These are phyloP conservation scores for Fusarium temperatum DNA, from an alignment of 2,329 filamentous ascomycete species.

Conservation along the genomic window DNA sequence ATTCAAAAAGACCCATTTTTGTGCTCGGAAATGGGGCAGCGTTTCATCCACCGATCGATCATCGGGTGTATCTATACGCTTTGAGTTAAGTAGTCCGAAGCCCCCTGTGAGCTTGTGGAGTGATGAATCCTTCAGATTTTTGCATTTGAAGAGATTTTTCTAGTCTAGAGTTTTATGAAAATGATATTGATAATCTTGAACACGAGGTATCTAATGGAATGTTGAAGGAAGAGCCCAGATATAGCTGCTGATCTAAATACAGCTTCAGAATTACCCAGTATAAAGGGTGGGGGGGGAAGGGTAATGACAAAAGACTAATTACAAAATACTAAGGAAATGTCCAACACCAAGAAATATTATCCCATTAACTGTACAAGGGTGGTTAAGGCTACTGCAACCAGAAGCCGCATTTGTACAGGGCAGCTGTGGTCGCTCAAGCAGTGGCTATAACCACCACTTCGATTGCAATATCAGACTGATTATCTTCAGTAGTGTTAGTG, in stretches of 20 bases:
- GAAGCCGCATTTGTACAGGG: background rate
- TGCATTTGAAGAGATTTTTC: background rate
- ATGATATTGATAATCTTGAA: rapidly evolving
- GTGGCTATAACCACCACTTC: background rate
- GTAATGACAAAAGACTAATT: background rate
- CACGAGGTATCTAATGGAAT: background rate
- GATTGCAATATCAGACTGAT: background rate
- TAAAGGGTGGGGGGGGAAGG: too few relatives aligned
- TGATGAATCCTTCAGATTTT: background rate
- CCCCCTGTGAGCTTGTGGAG: conserved; percentile 3
- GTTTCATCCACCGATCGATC: background rate
- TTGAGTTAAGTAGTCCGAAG: background rate
- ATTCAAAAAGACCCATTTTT: background rate
- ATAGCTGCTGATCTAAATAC: too few relatives aligned
- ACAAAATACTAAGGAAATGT: background rate
- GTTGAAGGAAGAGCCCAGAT: too few relatives aligned
- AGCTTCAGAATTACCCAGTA: too few relatives aligned
- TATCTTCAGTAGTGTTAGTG: rapidly evolving
- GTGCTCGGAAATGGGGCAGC: background rate
- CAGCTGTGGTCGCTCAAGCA: background rate
- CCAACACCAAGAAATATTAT: background rate
- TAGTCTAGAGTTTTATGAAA: rapidly evolving
- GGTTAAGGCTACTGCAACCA: background rate
- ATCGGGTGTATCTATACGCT: background rate
- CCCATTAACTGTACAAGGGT: background rate